Evolutionary conservation across 768 basidiomycete species (phyloP).

Genomic region (Rhizopogon sp.): DNA sequence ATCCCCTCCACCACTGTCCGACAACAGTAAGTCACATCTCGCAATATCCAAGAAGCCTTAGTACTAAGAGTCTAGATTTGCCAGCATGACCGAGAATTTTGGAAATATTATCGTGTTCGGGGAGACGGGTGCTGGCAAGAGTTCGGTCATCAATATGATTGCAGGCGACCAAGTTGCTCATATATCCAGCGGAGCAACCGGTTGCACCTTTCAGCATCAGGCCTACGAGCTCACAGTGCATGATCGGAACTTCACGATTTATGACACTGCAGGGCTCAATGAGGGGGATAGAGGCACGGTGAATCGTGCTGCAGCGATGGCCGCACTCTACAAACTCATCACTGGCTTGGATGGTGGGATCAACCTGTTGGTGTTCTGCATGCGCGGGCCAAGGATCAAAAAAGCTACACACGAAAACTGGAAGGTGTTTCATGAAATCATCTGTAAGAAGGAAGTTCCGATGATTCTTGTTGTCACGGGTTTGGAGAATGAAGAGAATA

Average conservation of each 20-base stretch:
- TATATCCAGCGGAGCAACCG: slow-evolving; percentile 7
- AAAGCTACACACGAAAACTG: no score
- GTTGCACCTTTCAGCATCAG: slow-evolving; percentile 22
- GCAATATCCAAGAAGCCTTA: no score
- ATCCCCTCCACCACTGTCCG: no score
- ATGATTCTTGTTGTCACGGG: slow-evolving; percentile 27
- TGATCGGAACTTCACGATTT: slow-evolving; percentile 4
- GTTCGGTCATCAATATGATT: slow-evolving; percentile 1
- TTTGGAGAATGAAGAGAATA: slow-evolving; percentile 26
- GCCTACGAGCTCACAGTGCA: slow-evolving; percentile 12
- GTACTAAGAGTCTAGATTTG: no score
- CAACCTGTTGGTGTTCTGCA: no score
- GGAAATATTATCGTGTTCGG: no score
- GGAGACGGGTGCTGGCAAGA: slow-evolving; percentile 13
- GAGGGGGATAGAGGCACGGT: not conserved
- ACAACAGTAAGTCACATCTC: no score
- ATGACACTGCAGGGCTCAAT: slow-evolving; percentile 14
- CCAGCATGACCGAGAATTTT: no score
- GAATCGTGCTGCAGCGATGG: no score
- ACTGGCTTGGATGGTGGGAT: no score
- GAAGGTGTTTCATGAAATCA: slow-evolving; percentile 20
- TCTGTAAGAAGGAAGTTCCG: slow-evolving; percentile 27
- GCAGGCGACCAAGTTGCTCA: not conserved
- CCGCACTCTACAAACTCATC: no score
- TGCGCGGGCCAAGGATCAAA: no score